These are phyloP conservation scores for Sugiyamaella boreocaroliniensis DNA, from an alignment of 805 yeast species.

Conservation along the genomic window DNA sequence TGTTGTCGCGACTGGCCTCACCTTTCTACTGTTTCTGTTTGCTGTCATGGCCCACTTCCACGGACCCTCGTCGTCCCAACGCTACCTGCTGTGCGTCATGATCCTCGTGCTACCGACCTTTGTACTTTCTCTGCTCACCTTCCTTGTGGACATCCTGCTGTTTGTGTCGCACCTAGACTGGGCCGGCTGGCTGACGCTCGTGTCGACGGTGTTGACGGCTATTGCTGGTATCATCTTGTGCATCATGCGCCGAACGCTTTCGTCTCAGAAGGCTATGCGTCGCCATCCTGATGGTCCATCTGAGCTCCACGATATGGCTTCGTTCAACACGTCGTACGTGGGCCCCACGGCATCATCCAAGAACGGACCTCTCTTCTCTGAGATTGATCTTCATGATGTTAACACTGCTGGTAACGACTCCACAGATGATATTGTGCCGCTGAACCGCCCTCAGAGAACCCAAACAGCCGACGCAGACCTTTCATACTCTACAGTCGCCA, in stretches of 20 bases:
- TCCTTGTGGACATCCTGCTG: conserved; percentile 72
- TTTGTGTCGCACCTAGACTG: conserved; percentile 71
- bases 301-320: conserved; percentile 14
- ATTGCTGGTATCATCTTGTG: conserved; percentile 60
- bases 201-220: conserved; percentile 60
- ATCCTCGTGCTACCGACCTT: conserved; percentile 63
- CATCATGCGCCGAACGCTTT: conserved; percentile 59
- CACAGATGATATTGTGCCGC: conserved; percentile 12
- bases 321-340: conserved; percentile 11
- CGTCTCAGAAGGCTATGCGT: conserved; percentile 24
- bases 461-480: neutral
- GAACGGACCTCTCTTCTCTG: conserved; percentile 15
- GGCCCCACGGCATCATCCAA: conserved; percentile 3
- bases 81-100: conserved; percentile 45
- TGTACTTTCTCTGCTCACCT: conserved; percentile 61
- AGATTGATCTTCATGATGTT: conserved; percentile 17
- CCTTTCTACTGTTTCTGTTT: conserved; percentile 40
- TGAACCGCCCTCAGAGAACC: neutral
- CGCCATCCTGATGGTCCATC: conserved; percentile 10
- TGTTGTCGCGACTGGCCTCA: conserved; percentile 54
- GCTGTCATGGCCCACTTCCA: conserved; percentile 37
- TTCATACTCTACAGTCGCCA: conserved; percentile 2
- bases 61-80: conserved; percentile 33
- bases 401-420: conserved; percentile 8
- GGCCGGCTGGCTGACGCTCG: conserved; percentile 80